These are phyloP conservation scores for Trichoderma koningii DNA, from an alignment of 2,329 filamentous ascomycete genomes.

Conservation along the genomic window DNA sequence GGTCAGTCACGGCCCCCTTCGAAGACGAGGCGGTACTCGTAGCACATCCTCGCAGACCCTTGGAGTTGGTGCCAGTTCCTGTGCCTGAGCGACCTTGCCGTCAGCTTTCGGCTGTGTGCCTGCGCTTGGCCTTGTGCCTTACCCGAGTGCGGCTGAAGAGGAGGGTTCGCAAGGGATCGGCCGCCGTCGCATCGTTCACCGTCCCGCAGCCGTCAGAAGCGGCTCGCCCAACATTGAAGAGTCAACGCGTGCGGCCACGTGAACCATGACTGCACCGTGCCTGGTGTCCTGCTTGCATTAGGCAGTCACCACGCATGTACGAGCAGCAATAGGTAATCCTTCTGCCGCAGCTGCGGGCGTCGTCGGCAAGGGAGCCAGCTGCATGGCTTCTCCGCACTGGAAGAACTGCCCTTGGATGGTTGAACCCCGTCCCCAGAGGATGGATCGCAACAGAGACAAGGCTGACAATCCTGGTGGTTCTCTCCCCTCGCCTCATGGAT, in stretches of 20 bases:
- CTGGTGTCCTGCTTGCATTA: no score
- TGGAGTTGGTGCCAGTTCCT: not conserved
- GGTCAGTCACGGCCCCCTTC: no score
- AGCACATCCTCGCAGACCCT: not conserved
- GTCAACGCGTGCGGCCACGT: not conserved
- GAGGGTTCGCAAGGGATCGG: slow-evolving; percentile 20
- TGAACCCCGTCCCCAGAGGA: slow-evolving; percentile 4
- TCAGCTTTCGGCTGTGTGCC: slow-evolving; percentile 25
- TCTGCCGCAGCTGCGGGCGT: slow-evolving; percentile 21
- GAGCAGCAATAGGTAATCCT: not conserved
- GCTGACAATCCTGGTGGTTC: slow-evolving; percentile 3
- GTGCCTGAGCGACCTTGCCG: not conserved
- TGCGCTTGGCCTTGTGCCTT: slow-evolving; percentile 1
- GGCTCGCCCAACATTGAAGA: slow-evolving; percentile 2
- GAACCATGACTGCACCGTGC: no score
- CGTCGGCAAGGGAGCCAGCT: slow-evolving; percentile 1
- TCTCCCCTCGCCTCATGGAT: not conserved
- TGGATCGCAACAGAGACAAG: slow-evolving; percentile 10
- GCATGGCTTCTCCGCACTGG: not conserved
- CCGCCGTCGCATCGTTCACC: slow-evolving; percentile 25
- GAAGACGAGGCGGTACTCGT: not conserved
- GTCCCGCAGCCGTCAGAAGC: not conserved
- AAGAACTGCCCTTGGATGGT: not conserved
- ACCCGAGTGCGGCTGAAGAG: slow-evolving; percentile 14
- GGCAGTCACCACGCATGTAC: not conserved